phyloP scores from a whole-genome alignment of 768 basidiomycete species.

The Leccinellum luteum region DNA sequence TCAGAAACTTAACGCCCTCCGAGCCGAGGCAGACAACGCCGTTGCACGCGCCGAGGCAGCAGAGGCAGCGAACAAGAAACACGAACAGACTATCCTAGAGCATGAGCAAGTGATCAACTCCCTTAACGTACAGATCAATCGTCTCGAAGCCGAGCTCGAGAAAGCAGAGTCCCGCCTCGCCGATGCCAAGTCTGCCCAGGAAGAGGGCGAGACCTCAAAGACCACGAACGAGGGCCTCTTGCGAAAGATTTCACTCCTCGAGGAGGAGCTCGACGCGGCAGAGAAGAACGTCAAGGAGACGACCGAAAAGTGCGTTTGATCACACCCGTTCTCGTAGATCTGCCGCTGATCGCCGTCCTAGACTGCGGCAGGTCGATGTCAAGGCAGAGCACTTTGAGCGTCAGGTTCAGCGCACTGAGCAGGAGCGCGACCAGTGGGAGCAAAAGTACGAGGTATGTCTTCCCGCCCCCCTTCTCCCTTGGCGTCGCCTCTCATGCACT shows the following conservation, averaged over 20 bases:
- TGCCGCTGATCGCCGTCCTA: conserved; percentile 34
- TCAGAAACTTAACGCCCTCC: conserved; percentile 76
- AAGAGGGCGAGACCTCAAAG: conserved; percentile 69
- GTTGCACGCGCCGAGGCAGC: conserved; percentile 82
- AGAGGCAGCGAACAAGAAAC: conserved; percentile 78
- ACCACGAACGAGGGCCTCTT: conserved; percentile 67
- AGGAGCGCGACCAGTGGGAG: conserved; percentile 93
- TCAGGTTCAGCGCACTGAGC: conserved; percentile 79
- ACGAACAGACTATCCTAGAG: conserved; percentile 68
- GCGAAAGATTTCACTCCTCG: conserved; percentile 87
- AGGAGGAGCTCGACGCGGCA: conserved; percentile 92
- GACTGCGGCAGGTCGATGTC: conserved; percentile 93
- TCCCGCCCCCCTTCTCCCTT: background rate
- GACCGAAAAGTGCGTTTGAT: conserved; percentile 80
- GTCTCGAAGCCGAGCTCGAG: conserved; percentile 67
- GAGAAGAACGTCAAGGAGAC: conserved; percentile 98
- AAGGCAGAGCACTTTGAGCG: conserved; percentile 99
- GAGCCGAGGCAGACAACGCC: conserved; percentile 81
- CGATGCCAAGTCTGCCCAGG: conserved; percentile 60
- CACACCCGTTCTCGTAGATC: conserved; percentile 11
- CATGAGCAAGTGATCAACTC: conserved; percentile 88
- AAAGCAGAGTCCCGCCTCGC: conserved; percentile 63
- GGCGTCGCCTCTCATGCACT: conserved; percentile 1
- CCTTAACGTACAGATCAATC: conserved; percentile 64
- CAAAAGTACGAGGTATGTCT: conserved; percentile 85